phyloP scores from a whole-genome alignment of 441 rosid species.

The Daphne laureola region DNA sequence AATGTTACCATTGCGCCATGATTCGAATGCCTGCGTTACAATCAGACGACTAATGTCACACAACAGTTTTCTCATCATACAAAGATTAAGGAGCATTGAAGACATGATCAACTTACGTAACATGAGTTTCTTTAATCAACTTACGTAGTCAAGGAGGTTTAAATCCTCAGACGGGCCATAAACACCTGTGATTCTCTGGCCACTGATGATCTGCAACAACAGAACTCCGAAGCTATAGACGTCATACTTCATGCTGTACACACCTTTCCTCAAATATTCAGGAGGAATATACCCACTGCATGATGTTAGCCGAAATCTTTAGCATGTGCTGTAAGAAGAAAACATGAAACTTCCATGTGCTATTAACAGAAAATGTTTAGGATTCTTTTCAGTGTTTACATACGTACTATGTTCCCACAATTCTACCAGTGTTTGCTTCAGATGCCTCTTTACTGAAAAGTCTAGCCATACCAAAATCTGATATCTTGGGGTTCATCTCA shows the following conservation, averaged over 20 bases:
- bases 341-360: too few relatives aligned
- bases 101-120: background rate
- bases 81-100: too few relatives aligned
- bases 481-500: conserved; percentile 26
- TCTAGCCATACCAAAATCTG: conserved; percentile 34
- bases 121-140: conserved; percentile 5
- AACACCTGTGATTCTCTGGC: conserved; percentile 15
- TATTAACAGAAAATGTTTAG: background rate
- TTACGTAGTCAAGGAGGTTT: conserved; percentile 20
- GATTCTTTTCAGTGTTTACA: background rate
- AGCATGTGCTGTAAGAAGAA: background rate
- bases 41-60: too few relatives aligned
- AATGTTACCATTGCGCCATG: conserved; percentile 21
- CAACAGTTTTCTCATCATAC: too few relatives aligned
- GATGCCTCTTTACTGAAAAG: conserved; percentile 18
- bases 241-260: conserved; percentile 23
- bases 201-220: conserved; percentile 26
- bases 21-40: conserved; percentile 22
- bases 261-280: conserved; percentile 21
- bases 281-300: conserved; percentile 32
- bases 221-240: conserved; percentile 30
- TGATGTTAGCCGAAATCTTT: background rate
- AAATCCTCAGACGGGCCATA: conserved; percentile 9
- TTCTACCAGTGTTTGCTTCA: conserved; percentile 24
- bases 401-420: conserved; percentile 29